Percentiles rank a stretch among this genome's conserved stretches.
Conservation (phyloP, 257 asterid species). For the Handroanthus guayacan region DNA sequence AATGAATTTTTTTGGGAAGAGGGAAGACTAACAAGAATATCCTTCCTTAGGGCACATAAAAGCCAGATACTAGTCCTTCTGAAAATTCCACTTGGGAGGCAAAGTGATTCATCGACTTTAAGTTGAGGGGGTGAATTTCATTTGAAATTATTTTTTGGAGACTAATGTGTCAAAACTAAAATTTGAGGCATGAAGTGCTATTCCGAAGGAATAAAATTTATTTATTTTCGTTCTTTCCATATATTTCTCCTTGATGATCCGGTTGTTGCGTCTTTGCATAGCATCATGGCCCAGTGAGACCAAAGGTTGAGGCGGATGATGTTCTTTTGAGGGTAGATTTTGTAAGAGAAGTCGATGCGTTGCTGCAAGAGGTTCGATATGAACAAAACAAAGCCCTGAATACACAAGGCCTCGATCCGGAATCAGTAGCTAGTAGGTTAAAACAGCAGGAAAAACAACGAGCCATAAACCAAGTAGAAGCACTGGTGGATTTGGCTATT, state of each 20-base stretch:
- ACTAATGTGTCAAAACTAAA: too few relatives aligned
- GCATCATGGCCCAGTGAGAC: constrained; percentile 91
- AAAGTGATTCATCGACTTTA: too few relatives aligned
- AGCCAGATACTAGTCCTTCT: too few relatives aligned
- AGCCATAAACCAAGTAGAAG: constrained; percentile 74
- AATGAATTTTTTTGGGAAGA: too few relatives aligned
- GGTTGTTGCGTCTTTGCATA: constrained; percentile 34
- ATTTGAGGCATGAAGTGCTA: too few relatives aligned
- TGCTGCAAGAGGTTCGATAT: constrained; percentile 75
- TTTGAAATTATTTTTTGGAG: too few relatives aligned
- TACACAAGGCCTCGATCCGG: constrained; percentile 71
- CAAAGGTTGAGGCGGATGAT: constrained; percentile 65
- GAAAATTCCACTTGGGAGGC: too few relatives aligned
- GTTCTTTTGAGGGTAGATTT: constrained; percentile 86
- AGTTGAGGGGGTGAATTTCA: too few relatives aligned
- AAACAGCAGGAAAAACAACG: constrained; percentile 94
- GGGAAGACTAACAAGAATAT: too few relatives aligned
- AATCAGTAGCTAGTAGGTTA: constrained; percentile 73
- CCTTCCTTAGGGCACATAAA: too few relatives aligned
- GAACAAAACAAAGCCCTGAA: constrained; percentile 50
- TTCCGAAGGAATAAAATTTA: too few relatives aligned
- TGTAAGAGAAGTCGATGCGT: constrained; percentile 76
- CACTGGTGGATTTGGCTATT: constrained; percentile 80
- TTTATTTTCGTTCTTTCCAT: neutral
- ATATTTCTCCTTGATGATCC: constrained; percentile 10